These are phyloP conservation scores for Mortierella sp. DNA, from an alignment of 371 early-diverging fungal genomes.

Conservation along the genomic window DNA sequence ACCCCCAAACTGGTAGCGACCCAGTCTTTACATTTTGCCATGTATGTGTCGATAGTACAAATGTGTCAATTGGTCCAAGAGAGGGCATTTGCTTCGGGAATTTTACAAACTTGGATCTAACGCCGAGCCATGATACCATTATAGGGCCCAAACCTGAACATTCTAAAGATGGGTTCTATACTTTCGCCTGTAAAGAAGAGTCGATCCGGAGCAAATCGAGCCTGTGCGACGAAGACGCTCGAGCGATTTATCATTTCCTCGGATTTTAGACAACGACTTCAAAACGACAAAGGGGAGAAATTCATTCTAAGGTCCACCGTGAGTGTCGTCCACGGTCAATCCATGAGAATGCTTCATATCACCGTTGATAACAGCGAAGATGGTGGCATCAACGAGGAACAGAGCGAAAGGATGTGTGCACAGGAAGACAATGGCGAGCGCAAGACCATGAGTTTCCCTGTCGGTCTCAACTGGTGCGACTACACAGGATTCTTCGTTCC, in stretches of 20 bases:
- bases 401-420: no score
- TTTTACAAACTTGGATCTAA: no score
- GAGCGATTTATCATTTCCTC: not conserved
- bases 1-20: not conserved
- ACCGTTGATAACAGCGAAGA: not conserved
- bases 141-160: conserved; percentile 13
- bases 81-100: no score
- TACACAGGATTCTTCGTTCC: conserved; percentile 8
- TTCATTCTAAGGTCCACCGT: not conserved
- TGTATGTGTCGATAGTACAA: conserved; percentile 2
- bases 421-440: not conserved
- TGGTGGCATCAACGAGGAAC: not conserved
- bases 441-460: conserved; percentile 5
- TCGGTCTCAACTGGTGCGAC: not conserved
- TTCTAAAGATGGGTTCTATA: conserved; percentile 1
- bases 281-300: not conserved
- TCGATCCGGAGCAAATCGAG: not conserved
- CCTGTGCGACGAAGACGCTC: not conserved
- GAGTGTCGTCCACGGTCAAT: not conserved
- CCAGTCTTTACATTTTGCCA: conserved; percentile 2
- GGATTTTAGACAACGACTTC: not conserved
- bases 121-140: not conserved
- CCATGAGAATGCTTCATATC: not conserved
- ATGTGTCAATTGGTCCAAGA: no score
- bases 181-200: not conserved